phyloP scores from a whole-genome alignment of 2,329 filamentous ascomycete genomes.

The Lachnum nothofagi region DNA sequence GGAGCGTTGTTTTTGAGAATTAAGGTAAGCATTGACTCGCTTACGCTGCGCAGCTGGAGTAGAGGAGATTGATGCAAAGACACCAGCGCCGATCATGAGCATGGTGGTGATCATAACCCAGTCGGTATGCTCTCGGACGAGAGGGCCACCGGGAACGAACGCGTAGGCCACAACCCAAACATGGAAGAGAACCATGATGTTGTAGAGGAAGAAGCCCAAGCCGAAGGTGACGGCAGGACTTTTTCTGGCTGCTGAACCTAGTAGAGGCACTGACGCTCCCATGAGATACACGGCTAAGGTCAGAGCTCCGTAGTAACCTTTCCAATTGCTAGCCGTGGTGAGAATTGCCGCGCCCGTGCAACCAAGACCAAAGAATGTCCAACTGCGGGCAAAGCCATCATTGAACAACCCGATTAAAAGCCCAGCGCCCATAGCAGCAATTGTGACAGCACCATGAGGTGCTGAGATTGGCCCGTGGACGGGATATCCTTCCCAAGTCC shows the following conservation, averaged over 20 bases:
- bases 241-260: slow-evolving; percentile 70
- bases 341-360: slow-evolving; percentile 73
- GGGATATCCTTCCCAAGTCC: slow-evolving; percentile 96
- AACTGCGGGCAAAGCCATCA: slow-evolving; percentile 67
- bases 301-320: slow-evolving; percentile 81
- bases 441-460: slow-evolving; percentile 83
- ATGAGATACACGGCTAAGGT: slow-evolving; percentile 72
- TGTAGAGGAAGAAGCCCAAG: slow-evolving; percentile 83
- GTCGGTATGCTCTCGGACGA: slow-evolving; percentile 90
- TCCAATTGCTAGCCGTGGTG: slow-evolving; percentile 76
- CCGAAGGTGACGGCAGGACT: slow-evolving; percentile 78
- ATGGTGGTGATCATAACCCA: slow-evolving; percentile 90
- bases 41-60: slow-evolving; percentile 34
- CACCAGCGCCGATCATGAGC: slow-evolving; percentile 75
- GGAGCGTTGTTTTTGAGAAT: slow-evolving; percentile 46
- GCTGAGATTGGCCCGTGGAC: slow-evolving; percentile 80
- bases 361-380: slow-evolving; percentile 74
- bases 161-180: slow-evolving; percentile 98
- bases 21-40: slow-evolving; percentile 35
- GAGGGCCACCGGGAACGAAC: slow-evolving; percentile 88
- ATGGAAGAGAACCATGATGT: slow-evolving; percentile 91
- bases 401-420: slow-evolving; percentile 69
- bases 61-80: slow-evolving; percentile 62
- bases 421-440: slow-evolving; percentile 80
- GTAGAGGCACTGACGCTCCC: slow-evolving; percentile 70